Evolutionary conservation across 306 rosid genomes (phyloP), one percentile per base, ranked within the genome.

Genomic region (Pyrus communis): DNA sequence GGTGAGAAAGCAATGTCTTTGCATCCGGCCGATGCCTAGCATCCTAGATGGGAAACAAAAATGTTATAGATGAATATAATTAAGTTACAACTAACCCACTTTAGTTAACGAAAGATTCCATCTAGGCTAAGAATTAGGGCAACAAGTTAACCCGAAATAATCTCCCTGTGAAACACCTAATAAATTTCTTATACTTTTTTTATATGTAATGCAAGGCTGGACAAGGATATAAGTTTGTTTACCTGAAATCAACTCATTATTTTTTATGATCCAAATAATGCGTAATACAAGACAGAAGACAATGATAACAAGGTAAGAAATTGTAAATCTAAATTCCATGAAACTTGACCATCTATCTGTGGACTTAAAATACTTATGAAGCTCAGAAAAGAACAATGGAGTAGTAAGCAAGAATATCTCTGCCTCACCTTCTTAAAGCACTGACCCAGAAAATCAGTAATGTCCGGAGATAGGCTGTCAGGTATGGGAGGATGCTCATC

Each of bases 11-110:
- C 83, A 95, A 83, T 60, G 98, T 86, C 79, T 95, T 95, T 35
- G 99, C 99, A 87, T 95, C 99, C 74, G 99, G 98, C 73, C 99
- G 91, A 81, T 95, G 98, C 88, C 99, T 91, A 78, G 98, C 93
- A 88, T 95, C 99, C 99, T 95, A 76, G 71, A 84, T 62, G 77
- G 42, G 84, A 57, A 88, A 83, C 69, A 13, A 69, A 75, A 19
- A 75, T 68, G 74, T 23, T 66, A 82, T 13, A 33, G 58, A 51
- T 28, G 67, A 45, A 68, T 13, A 35, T 43, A 67, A 33, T 5
- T n/a, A 31, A 22, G 40, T 6, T 75, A 35, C 23, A 42, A n/a
- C 11, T n/a, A 35, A 43, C 67, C n/a, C 61, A 43, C 1, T 66
- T 62, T 74, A 74, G 55, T 43, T 61, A 27, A 25, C 18, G 21